These are phyloP conservation scores for Samsoniella hepiali DNA, from an alignment of 2,329 filamentous ascomycete genomes.

Conservation along the genomic window DNA sequence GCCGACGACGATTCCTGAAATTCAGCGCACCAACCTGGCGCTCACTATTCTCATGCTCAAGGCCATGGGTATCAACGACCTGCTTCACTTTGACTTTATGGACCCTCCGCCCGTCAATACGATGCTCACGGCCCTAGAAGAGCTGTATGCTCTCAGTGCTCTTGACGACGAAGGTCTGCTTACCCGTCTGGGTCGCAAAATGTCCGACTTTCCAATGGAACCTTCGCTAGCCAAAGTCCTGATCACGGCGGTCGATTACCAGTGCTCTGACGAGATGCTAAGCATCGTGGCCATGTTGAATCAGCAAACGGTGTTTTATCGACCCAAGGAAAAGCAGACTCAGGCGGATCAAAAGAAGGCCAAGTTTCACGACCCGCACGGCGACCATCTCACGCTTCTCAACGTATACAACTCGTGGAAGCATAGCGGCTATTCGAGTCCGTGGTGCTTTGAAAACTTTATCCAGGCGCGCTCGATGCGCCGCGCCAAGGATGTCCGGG, in stretches of 20 bases:
- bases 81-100: conserved; percentile 98
- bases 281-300: conserved; percentile 94
- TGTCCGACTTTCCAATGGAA: conserved; percentile 99
- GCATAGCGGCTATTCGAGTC: conserved; percentile 70
- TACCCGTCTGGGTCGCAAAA: conserved; percentile 87
- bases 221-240: conserved; percentile 86
- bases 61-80: conserved; percentile 97
- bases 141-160: conserved; percentile 86
- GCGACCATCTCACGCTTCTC: conserved; percentile 89
- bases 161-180: conserved; percentile 93
- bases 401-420: conserved; percentile 99
- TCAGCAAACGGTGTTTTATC: conserved; percentile 83
- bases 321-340: conserved; percentile 94
- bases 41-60: conserved; percentile 97
- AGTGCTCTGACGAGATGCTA: conserved; percentile 90
- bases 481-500: conserved; percentile 85
- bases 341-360: conserved; percentile 97
- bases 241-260: conserved; percentile 80
- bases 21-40: conserved; percentile 89
- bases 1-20: conserved; percentile 92
- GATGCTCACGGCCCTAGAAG: conserved; percentile 93
- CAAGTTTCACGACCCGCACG: conserved; percentile 93
- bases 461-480: conserved; percentile 89
- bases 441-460: conserved; percentile 98
- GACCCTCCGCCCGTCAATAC: conserved; percentile 96